Percentiles rank a stretch among this genome's conserved stretches.
Evolutionary conservation across 2,329 filamentous ascomycete genomes (phyloP).

Genomic region (Phoma sp.): DNA sequence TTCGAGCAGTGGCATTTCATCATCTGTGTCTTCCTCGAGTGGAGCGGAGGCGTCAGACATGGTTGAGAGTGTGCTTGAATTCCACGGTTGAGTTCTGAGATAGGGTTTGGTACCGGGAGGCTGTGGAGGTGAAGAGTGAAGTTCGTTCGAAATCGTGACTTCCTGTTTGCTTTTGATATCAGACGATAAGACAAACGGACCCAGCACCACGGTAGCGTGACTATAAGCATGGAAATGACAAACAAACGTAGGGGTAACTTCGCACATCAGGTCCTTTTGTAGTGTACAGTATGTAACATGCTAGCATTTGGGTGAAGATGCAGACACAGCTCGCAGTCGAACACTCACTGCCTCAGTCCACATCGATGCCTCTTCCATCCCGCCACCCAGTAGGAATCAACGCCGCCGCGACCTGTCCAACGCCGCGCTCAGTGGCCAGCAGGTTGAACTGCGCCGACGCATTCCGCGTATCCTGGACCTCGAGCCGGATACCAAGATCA

Average conservation of each 20-base stretch:
- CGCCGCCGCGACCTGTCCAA: constrained; percentile 83
- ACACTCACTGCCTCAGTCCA: constrained; percentile 2
- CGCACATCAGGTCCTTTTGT: neutral
- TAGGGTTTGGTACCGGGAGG: neutral
- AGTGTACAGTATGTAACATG: constrained; percentile 19
- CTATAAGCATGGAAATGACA: neutral
- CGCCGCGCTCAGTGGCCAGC: constrained; percentile 89
- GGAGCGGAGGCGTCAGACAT: neutral
- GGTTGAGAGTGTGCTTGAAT: neutral
- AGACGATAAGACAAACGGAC: neutral
- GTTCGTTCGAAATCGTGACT: too few relatives aligned
- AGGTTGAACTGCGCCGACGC: constrained; percentile 94
- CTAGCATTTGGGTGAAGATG: neutral
- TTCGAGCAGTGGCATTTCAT: neutral
- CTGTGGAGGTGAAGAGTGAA: neutral
- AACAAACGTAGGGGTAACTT: neutral
- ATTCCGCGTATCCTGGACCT: constrained; percentile 90
- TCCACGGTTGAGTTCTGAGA: neutral
- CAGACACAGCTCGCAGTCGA: too few relatives aligned
- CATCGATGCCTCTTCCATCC: constrained; percentile 41
- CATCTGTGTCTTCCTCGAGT: neutral
- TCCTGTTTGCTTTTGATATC: neutral
- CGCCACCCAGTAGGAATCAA: constrained; percentile 86
- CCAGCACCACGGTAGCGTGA: neutral
- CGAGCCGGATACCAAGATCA: constrained; percentile 80